Evolutionary conservation across 2,329 filamentous ascomycete species (phyloP).

Genomic region (Aspergillus bombycis): DNA sequence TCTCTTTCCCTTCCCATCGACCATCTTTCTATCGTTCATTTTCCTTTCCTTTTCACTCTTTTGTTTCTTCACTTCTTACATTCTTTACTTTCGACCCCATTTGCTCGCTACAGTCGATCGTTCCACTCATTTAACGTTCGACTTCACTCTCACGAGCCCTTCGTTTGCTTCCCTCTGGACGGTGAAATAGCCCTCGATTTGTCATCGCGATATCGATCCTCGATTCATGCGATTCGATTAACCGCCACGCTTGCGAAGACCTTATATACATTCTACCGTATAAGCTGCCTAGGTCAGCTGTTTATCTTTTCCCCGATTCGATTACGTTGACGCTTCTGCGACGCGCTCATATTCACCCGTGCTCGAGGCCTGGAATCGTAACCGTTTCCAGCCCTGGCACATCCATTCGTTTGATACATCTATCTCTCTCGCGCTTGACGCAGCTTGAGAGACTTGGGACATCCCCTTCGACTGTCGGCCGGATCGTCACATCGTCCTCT

Average conservation of each 20-base stretch:
- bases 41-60: slow-evolving; percentile 32
- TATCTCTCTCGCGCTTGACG: slow-evolving; percentile 40
- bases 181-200: slow-evolving; percentile 22
- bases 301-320: slow-evolving; percentile 28
- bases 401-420: slow-evolving; percentile 33
- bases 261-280: slow-evolving; percentile 23
- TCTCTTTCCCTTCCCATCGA: slow-evolving; percentile 23
- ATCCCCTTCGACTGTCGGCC: slow-evolving; percentile 33
- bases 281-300: slow-evolving; percentile 45
- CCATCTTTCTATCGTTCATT: slow-evolving; percentile 31
- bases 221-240: slow-evolving; percentile 7
- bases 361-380: slow-evolving; percentile 21
- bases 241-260: slow-evolving; percentile 24
- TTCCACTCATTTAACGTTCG: slow-evolving; percentile 58
- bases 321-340: slow-evolving; percentile 36
- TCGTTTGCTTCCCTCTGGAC: slow-evolving; percentile 41
- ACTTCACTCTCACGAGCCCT: slow-evolving; percentile 38
- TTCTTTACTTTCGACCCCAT: slow-evolving; percentile 30
- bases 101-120: slow-evolving; percentile 44
- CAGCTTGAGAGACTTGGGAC: slow-evolving; percentile 35
- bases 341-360: slow-evolving; percentile 35
- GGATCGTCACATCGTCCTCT: slow-evolving; percentile 36
- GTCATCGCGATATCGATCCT: slow-evolving; percentile 8
- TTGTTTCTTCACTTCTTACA: slow-evolving; percentile 30
- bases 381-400: slow-evolving; percentile 25